Evolutionary conservation across 441 rosid species (phyloP), one percentile per base, ranked within the genome.

Genomic region (Aquilaria agallochum): DNA sequence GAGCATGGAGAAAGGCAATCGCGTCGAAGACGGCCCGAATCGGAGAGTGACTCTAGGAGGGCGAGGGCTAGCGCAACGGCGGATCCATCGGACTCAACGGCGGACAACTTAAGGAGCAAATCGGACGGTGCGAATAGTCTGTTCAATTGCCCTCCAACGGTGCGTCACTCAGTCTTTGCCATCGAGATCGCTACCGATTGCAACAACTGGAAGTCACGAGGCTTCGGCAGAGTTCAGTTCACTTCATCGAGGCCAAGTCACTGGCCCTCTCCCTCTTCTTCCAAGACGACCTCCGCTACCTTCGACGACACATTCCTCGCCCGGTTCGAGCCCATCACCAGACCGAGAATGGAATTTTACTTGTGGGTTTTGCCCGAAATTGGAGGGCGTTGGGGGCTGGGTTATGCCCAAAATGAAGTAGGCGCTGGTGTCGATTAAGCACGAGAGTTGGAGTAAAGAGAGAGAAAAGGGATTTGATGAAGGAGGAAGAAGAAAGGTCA

Each of bases 321-420:
- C 99, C 96, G 20, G 55, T 81, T 40, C 67, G 68, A 55, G 63
- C 76, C 2, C 59, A 51, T 1, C 67, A 67, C 58, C 73, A 92
- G 36, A 58, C 82, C 15, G 83, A 89, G 10, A 72, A 52, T 50
- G 76, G 82, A 54, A 68, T 65, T 63, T 73, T 89, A 60, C 75
- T 74, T 12, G 81, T 60, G 55, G 99, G 99, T 15, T 84, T 94
- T 60, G 64, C 77, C 70, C 73, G 56, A 4, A 53, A 11, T 87
- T 88, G 91, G 76, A 76, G 40, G 81, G 83, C 9, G 92, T 86
- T 12, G 83, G 89, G 74, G 84, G 82, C n/a, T 94, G 97, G 99
- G 33, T 87, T 36, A 68, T 91, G 89, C 92, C 89, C 9, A 95
- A 83, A 71, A 80, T 78, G 74, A 73, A 77, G 57, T 20, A 20